Conservation (phyloP, 192 early-diverging fungal species). For the Chytriomyces sp. region DNA sequence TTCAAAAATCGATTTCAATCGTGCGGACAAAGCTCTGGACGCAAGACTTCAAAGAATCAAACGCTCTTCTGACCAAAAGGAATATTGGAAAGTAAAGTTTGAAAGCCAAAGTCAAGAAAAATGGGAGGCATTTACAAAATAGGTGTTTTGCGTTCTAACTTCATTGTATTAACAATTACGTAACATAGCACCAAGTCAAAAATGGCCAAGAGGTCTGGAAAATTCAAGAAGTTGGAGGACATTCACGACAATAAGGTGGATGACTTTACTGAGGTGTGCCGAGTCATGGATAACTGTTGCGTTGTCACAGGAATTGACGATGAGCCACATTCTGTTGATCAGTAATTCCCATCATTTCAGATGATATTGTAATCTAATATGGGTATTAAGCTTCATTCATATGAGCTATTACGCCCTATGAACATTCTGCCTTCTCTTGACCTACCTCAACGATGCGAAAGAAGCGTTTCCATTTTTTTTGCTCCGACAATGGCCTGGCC, state of each 20-base stretch:
- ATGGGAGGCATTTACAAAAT: not conserved
- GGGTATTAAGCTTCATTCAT: no score
- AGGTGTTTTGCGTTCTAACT: not conserved
- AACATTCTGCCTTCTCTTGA: not conserved
- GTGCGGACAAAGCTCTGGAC: not conserved
- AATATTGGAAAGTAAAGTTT: slow-evolving; percentile 4
- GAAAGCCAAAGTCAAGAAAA: slow-evolving; percentile 5
- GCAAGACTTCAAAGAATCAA: no score
- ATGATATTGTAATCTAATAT: not conserved
- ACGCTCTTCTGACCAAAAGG: not conserved
- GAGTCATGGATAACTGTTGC: slow-evolving; percentile 4
- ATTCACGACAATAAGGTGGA: not conserved
- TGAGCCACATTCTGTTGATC: slow-evolving; percentile 2
- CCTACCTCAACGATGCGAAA: not conserved
- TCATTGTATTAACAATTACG: not conserved
- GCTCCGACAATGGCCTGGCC: not conserved
- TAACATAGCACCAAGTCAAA: not conserved
- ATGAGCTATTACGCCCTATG: not conserved
- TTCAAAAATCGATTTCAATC: not conserved
- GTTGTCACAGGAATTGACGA: slow-evolving; percentile 10
- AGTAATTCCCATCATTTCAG: not conserved
- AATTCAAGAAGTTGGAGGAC: not conserved
- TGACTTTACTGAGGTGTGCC: not conserved
- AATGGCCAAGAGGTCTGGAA: not conserved
- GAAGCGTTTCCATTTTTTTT: not conserved